These are phyloP conservation scores for Pseudevernia furfuracea DNA, from an alignment of 495 filamentous ascomycete genomes.

Conservation along the genomic window DNA sequence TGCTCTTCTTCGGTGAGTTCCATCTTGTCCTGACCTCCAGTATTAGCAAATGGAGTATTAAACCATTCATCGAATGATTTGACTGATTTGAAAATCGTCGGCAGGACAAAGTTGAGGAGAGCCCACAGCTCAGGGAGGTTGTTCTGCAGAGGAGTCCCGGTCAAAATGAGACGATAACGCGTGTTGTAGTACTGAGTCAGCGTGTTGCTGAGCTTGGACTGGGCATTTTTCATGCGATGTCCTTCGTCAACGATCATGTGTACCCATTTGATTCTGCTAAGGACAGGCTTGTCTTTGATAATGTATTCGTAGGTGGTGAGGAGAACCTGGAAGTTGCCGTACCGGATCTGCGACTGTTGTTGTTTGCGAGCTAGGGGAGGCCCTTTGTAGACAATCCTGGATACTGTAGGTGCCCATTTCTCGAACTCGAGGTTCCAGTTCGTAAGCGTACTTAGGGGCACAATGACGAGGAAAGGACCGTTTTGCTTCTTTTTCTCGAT, in stretches of 20 bases:
- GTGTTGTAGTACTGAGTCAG: constrained; percentile 91
- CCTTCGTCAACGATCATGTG: constrained; percentile 99
- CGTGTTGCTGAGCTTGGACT: constrained; percentile 91
- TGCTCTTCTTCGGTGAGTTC: constrained; percentile 98
- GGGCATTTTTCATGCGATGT: constrained; percentile 99
- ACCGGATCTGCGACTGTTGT: constrained; percentile 88
- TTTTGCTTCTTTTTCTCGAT: constrained; percentile 92
- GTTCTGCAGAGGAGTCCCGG: constrained; percentile 94
- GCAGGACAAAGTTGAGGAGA: constrained; percentile 94
- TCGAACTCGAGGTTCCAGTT: constrained; percentile 99
- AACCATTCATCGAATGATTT: constrained; percentile 99
- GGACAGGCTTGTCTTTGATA: constrained; percentile 91
- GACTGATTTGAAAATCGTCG: constrained; percentile 98
- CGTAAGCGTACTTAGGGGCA: constrained; percentile 89
- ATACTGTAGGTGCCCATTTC: constrained; percentile 89
- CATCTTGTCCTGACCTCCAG: constrained; percentile 96
- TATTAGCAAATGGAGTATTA: constrained; percentile 98
- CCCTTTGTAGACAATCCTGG: constrained; percentile 91
- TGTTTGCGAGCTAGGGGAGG: constrained; percentile 81
- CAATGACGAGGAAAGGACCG: constrained; percentile 92
- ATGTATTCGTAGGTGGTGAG: constrained; percentile 99
- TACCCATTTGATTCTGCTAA: constrained; percentile 97
- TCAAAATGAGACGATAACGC: constrained; percentile 91
- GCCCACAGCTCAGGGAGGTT: constrained; percentile 95
- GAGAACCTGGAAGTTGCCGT: constrained; percentile 90